phyloP scores from a whole-genome alignment of 805 yeast species.

The Jamesozyma lodderae region DNA sequence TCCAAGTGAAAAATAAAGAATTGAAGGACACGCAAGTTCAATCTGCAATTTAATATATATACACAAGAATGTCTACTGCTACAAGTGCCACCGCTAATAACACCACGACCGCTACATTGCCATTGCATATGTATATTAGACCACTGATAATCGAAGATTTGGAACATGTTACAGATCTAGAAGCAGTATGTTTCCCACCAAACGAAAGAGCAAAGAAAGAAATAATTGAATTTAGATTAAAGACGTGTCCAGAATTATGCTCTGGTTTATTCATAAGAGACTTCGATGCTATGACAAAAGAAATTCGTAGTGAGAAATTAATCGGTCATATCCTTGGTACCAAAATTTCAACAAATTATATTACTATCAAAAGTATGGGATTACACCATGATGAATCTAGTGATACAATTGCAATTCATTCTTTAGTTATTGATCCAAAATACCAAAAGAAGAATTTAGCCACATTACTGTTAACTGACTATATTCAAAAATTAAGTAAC shows the following conservation, averaged over 20 bases:
- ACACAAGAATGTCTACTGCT: no score
- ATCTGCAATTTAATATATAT: no score
- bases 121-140: constrained; percentile 57
- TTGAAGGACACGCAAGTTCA: no score
- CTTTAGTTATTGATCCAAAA: constrained; percentile 66
- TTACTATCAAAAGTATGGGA: constrained; percentile 27
- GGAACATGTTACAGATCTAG: constrained; percentile 52
- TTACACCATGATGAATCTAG: constrained; percentile 60
- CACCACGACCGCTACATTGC: constrained; percentile 32
- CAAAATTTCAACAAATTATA: constrained; percentile 37
- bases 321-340: constrained; percentile 80
- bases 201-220: constrained; percentile 61
- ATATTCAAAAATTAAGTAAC: constrained; percentile 79
- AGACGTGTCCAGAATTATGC: constrained; percentile 81
- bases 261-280: constrained; percentile 79
- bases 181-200: constrained; percentile 59
- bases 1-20: no score
- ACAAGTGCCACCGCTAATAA: no score
- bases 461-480: constrained; percentile 74
- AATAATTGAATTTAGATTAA: constrained; percentile 58
- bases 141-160: constrained; percentile 74
- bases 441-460: constrained; percentile 80
- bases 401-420: constrained; percentile 68
- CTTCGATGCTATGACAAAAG: constrained; percentile 33
- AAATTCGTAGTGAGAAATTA: constrained; percentile 46